phyloP scores from a whole-genome alignment of 495 filamentous ascomycete genomes.

The Aspergillus indologenus region DNA sequence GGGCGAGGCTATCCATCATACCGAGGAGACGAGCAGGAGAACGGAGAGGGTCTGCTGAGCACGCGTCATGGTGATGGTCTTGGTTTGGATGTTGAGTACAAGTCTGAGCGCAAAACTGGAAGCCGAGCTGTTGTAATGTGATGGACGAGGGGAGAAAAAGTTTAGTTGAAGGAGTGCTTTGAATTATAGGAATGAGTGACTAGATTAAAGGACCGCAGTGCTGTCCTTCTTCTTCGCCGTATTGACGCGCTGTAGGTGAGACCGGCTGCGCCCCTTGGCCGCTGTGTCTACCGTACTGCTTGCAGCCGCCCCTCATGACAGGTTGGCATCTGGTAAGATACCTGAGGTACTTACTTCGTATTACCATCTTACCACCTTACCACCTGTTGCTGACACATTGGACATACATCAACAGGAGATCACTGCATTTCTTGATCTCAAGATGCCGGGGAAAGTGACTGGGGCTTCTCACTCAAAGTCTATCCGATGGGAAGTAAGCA shows the following conservation, averaged over 20 bases:
- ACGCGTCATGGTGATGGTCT: slow-evolving; percentile 70
- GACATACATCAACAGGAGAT: too few species aligned
- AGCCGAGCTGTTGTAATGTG: not conserved
- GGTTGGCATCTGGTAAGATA: not conserved
- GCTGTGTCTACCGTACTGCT: not conserved
- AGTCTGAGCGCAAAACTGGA: not conserved
- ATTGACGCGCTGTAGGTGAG: not conserved
- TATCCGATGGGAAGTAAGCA: too few species aligned
- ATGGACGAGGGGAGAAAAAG: not conserved
- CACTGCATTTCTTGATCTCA: not conserved
- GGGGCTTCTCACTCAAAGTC: too few species aligned
- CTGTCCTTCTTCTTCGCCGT: not conserved
- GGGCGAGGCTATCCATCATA: slow-evolving; percentile 40
- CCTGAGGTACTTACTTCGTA: not conserved
- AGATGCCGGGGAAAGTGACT: not conserved
- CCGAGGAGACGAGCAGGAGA: slow-evolving; percentile 80
- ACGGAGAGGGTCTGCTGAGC: slow-evolving; percentile 90
- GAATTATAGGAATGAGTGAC: not conserved
- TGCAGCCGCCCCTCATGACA: not conserved
- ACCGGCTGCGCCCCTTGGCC: slow-evolving; percentile 1
- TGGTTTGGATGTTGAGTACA: not conserved
- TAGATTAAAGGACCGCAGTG: not conserved
- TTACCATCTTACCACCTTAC: too few species aligned
- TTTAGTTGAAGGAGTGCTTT: not conserved
- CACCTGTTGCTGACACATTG: too few species aligned